Conservation (phyloP, 2,329 filamentous ascomycete genomes). For the Bipolaris victoriae region DNA sequence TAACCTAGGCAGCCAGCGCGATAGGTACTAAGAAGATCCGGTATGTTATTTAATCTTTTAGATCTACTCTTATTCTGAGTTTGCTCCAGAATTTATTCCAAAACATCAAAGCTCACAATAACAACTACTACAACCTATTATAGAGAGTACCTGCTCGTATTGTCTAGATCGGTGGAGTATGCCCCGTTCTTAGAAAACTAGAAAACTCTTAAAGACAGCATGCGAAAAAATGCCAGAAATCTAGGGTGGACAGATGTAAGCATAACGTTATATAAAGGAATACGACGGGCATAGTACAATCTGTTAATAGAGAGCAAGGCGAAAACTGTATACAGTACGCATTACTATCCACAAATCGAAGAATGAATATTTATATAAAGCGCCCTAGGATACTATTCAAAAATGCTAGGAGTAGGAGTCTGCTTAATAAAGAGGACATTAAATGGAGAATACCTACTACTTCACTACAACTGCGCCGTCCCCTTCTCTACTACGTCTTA, state of each 20-base stretch:
- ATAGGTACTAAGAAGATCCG: neutral
- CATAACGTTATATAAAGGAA: neutral
- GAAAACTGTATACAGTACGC: constrained; percentile 1
- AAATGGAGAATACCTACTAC: neutral
- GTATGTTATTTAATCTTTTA: constrained; percentile 1
- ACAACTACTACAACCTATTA: neutral
- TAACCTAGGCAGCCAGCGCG: neutral
- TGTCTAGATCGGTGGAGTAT: constrained; percentile 1
- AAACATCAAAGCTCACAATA: neutral
- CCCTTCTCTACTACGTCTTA: neutral
- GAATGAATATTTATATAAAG: neutral
- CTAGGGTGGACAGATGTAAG: constrained; percentile 4
- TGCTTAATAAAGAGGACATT: constrained; percentile 4
- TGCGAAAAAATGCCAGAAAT: neutral
- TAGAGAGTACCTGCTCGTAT: constrained; percentile 3
- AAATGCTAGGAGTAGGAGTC: neutral
- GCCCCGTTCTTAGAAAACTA: neutral
- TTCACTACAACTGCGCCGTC: neutral
- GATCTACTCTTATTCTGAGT: neutral
- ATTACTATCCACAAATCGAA: neutral
- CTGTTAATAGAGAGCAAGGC: neutral
- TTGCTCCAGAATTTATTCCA: neutral
- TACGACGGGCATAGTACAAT: constrained; percentile 5
- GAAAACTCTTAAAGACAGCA: constrained; percentile 4
- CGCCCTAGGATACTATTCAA: neutral